Base-by-base conservation (phyloP, 1,284 basidiomycete species). In the Ganoderma leucocontextum region DNA sequence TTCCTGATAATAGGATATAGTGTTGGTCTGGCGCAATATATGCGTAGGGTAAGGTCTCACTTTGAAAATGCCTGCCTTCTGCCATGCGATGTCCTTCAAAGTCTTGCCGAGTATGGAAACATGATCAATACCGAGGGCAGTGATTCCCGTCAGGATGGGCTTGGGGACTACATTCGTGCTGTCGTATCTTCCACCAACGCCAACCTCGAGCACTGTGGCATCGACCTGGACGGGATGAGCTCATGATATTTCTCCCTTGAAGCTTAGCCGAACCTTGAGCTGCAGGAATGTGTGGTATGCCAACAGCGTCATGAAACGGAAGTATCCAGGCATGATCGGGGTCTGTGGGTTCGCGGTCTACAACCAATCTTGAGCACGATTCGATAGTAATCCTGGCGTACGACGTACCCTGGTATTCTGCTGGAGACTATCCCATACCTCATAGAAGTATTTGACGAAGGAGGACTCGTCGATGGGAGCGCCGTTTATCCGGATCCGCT, bases 21-120 rank as follows among this genome's bases (percentile, higher is more conserved):
- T 58, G 52, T 41, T 10, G n/a, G 29, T 9, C 60, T 35, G 63
- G 4, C 8, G 10, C 33, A 19, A 58, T 15, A 60, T 15, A 42
- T 17, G 44, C 38, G 38, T 41, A 47, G 1, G 60, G 78, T 36
- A 69, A 22, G 15, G 8, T 19, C 53, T 38, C 15, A 89, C 91
- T 86, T 99, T 99, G 83, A 94, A 99, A 65, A 99, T 99, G 1
- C 98, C 98, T 35, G 93, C 95, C 79, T 99, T 99, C 78, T 99
- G 98, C 84, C 88, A 90, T 1, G 97, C 96, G 73, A 99, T 99
- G 76, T 97, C 94, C 66, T 86, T 82, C 12, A 99, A 82, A 0
- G 97, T 98, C 77, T 93, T 93, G 2, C 98, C 98, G 0, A 99
- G 87, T 22, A 99, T 89, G 68, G 87, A 85, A n/a, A 94, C 91